Conservation (phyloP, 805 yeast genomes). For the Lipomyces mesembrius region DNA sequence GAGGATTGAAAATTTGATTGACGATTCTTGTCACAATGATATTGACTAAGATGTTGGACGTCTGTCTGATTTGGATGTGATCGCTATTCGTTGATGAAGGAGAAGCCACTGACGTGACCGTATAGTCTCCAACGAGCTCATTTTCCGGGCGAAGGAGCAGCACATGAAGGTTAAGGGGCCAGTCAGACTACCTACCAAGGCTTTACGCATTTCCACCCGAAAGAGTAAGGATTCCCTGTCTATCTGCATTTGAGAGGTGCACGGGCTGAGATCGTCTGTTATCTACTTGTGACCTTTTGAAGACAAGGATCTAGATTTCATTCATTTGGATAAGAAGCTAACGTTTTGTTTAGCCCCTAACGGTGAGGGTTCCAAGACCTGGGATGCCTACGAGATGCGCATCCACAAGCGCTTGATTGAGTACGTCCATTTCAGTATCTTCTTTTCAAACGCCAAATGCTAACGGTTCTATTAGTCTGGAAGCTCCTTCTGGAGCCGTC, state of each 20-base stretch:
- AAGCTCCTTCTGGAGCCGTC: conserved; percentile 92
- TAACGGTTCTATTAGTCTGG: conserved; percentile 54
- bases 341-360: conserved; percentile 66
- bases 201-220: conserved; percentile 97
- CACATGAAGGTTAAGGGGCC: conserved; percentile 96
- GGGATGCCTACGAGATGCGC: conserved; percentile 99
- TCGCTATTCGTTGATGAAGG: neutral
- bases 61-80: neutral
- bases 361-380: conserved; percentile 99
- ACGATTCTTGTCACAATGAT: neutral
- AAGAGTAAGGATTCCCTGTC: conserved; percentile 54
- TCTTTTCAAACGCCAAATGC: neutral
- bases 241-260: neutral
- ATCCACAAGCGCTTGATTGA: conserved; percentile 99
- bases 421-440: conserved; percentile 30
- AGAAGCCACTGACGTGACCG: neutral
- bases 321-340: neutral
- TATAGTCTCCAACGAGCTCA: conserved; percentile 82
- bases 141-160: conserved; percentile 82
- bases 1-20: neutral
- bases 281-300: neutral
- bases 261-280: neutral
- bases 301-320: neutral
- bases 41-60: neutral
- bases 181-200: conserved; percentile 99